Percentiles rank a stretch among this genome's conserved stretches.
phyloP scores from a whole-genome alignment of 768 basidiomycete species.

The Kockovaella imperatae region DNA sequence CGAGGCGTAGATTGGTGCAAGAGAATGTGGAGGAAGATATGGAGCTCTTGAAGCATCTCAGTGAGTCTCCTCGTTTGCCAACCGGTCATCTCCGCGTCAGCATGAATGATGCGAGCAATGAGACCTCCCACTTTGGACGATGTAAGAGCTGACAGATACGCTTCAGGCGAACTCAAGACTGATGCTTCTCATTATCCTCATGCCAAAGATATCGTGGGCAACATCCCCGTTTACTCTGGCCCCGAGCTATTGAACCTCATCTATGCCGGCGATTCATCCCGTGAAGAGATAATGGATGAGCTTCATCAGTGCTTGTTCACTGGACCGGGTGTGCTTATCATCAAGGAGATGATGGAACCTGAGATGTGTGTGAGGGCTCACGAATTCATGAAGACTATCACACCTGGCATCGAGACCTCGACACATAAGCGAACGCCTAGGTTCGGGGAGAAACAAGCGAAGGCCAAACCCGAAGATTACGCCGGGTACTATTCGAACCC shows the following conservation, averaged over 20 bases:
- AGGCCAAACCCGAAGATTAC: constrained; percentile 1
- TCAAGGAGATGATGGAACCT: not conserved
- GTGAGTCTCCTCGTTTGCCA: too few species aligned
- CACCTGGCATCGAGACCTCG: not conserved
- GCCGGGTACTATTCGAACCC: constrained; percentile 9
- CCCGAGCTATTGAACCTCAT: not conserved
- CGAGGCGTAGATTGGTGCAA: too few species aligned
- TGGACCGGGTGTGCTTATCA: constrained; percentile 14
- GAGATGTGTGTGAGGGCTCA: constrained; percentile 2
- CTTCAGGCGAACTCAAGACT: constrained; percentile 6
- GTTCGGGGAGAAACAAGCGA: constrained; percentile 7
- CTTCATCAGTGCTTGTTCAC: constrained; percentile 1
- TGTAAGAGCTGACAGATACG: too few species aligned
- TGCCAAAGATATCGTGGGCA: not conserved
- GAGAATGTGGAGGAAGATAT: too few species aligned
- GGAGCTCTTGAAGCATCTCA: too few species aligned
- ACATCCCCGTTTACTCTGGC: constrained; percentile 4
- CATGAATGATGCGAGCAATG: too few species aligned
- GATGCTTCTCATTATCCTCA: constrained; percentile 1
- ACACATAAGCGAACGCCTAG: not conserved
- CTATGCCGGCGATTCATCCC: not conserved
- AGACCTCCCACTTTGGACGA: too few species aligned
- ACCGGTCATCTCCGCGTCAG: too few species aligned
- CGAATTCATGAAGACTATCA: not conserved
- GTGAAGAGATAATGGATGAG: constrained; percentile 6